Evolutionary conservation across 805 yeast genomes (phyloP), one percentile per base, ranked within the genome.

Genomic region (Cyberlindnera sargentensis): DNA sequence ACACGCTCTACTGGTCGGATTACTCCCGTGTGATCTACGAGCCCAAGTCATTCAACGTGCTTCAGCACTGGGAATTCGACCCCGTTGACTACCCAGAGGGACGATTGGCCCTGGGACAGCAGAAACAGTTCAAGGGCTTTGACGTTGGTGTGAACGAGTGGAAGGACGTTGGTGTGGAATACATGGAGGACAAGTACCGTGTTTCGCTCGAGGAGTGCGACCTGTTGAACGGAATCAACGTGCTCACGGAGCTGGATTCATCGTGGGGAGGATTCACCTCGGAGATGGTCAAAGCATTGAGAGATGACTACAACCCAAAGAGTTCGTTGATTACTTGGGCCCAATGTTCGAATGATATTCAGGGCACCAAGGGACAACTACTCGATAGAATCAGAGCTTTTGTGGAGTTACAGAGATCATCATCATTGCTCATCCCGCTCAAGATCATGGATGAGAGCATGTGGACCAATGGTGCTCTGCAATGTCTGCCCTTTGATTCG

Each of bases 181-280:
- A 73, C 35, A 46, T 81, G 37, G 93, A 85, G 39, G 71, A 69
- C 3, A 63, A 65, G 5, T 75, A 89, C 43, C 70, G 96, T 43
- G 62, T 66, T 2, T 63, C 74, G 34, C 56, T 93, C 10, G 99
- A 91, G 57, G 73, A 76, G 47, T 80, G 93, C 58, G 97, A 93
- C 59, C 61, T 68, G 27, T 57, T 90, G 20, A 76, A 73, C 43
- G 96, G 96, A 1, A 45, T 93, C 8, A 84, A 84, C 51, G 40
- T 86, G 0, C 55, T 81, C 3, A 74, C 84, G 0, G 96, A 89
- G 41, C 51, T 82, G 3, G 95, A 86, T 56, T 71, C 78, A 24
- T 84, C 83, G 0, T 91, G 98, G 98, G 83, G 88, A 39, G 95
- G 95, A 0, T 78, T 84, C 52, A 62, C 85, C 4, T 59, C 64